phyloP scores from a whole-genome alignment of 495 filamentous ascomycete species.

The Podospora australis region DNA sequence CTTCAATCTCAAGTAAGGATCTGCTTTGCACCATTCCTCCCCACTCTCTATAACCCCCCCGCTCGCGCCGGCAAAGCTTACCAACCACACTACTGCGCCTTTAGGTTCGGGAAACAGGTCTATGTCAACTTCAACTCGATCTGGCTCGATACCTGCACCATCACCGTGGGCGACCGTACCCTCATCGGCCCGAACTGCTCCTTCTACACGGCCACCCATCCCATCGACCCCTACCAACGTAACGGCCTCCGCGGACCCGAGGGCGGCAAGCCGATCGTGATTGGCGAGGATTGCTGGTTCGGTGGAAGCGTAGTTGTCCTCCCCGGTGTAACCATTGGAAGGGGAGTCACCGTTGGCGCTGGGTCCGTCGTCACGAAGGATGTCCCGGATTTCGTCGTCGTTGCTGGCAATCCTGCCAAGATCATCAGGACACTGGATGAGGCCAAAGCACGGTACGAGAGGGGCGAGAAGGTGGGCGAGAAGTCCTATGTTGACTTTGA shows the following conservation, averaged over 20 bases:
- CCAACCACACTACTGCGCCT: no score
- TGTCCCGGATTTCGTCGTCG: slow-evolving; percentile 57
- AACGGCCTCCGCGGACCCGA: slow-evolving; percentile 74
- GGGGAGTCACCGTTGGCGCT: slow-evolving; percentile 68
- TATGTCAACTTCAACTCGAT: slow-evolving; percentile 74
- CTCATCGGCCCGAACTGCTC: slow-evolving; percentile 73
- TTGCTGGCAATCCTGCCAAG: slow-evolving; percentile 61
- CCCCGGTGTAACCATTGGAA: slow-evolving; percentile 75
- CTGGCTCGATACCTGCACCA: slow-evolving; percentile 69
- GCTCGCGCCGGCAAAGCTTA: slow-evolving; percentile 14
- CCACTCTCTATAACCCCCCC: slow-evolving; percentile 13
- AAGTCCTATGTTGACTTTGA: no score
- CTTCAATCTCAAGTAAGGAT: slow-evolving; percentile 52
- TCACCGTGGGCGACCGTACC: slow-evolving; percentile 73
- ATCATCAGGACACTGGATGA: slow-evolving; percentile 40
- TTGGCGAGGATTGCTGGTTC: slow-evolving; percentile 88
- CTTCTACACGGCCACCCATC: slow-evolving; percentile 69
- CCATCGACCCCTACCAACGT: slow-evolving; percentile 63
- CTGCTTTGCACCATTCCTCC: neutral
- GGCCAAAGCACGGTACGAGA: neutral
- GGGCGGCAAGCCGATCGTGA: slow-evolving; percentile 62
- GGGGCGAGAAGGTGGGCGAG: neutral
- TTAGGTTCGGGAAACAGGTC: slow-evolving; percentile 58
- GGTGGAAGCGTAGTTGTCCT: slow-evolving; percentile 70
- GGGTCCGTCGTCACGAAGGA: slow-evolving; percentile 86